These are phyloP conservation scores for Aspergillus diversus DNA, from an alignment of 495 filamentous ascomycete species.

Conservation along the genomic window DNA sequence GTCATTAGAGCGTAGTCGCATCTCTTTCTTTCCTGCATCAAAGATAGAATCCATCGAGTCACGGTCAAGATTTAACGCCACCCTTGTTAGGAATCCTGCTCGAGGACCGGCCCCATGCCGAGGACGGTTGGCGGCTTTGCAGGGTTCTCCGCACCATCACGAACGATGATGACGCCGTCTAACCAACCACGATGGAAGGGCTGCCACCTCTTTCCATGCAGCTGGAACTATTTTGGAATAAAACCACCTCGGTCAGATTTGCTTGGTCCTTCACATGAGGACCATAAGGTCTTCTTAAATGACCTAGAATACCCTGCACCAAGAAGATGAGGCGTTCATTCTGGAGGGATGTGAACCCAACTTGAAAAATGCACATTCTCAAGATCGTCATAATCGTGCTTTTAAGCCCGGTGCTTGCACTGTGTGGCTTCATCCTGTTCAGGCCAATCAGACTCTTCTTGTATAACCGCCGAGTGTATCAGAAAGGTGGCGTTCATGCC, in stretches of 20 bases:
- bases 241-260: background rate
- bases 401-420: slow-evolving; percentile 8
- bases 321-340: background rate
- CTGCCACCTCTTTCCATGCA: slow-evolving; percentile 2
- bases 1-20: background rate
- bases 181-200: slow-evolving; percentile 3
- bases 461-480: slow-evolving; percentile 13
- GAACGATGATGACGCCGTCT: background rate
- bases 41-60: background rate
- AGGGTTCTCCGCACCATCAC: slow-evolving; percentile 13
- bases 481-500: slow-evolving; percentile 8
- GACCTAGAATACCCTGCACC: background rate
- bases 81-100: background rate
- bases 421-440: slow-evolving; percentile 7
- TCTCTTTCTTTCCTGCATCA: background rate
- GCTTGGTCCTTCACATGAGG: background rate
- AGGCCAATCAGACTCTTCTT: slow-evolving; percentile 6
- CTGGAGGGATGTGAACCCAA: background rate
- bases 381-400: background rate
- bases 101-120: background rate
- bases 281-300: background rate
- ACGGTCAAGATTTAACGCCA: background rate
- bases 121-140: slow-evolving; percentile 6
- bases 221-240: background rate
- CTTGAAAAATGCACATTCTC: background rate